Evolutionary conservation across 306 rosid species (phyloP).

Genomic region (Astragalus membranaceus): DNA sequence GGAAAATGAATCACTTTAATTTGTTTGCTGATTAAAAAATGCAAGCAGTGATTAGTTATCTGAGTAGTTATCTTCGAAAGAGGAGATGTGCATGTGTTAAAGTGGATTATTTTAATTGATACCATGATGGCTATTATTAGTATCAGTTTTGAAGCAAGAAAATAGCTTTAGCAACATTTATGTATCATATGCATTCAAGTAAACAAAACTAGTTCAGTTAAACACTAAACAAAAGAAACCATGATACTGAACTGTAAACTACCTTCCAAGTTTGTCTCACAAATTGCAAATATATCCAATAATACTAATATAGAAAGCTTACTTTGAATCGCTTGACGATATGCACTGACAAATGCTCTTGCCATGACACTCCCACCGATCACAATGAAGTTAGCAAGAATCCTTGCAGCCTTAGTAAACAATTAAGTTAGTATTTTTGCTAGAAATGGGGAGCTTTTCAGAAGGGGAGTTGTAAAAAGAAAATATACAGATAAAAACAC

Average conservation of each 20-base stretch:
- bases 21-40: no score
- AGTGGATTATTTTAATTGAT: no score
- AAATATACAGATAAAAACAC: not conserved
- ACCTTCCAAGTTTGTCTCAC: not conserved
- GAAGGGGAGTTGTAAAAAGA: not conserved
- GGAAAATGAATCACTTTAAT: no score
- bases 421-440: not conserved
- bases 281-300: not conserved
- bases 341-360: constrained; percentile 55
- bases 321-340: constrained; percentile 62
- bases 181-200: not conserved
- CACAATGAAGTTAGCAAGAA: constrained; percentile 55
- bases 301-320: constrained; percentile 9
- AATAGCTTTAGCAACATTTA: not conserved
- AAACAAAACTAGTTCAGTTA: not conserved
- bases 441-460: not conserved
- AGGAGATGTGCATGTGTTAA: no score
- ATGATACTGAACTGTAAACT: not conserved
- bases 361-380: constrained; percentile 53
- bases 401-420: constrained; percentile 52
- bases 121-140: no score
- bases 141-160: no score
- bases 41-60: no score
- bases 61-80: no score
- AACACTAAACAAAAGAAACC: not conserved